A percentile compares a stretch with the other conserved stretches of the same genome.
Evolutionary conservation across 805 yeast species (phyloP).

Genomic region (Metschnikowia chrysomelidarum): DNA sequence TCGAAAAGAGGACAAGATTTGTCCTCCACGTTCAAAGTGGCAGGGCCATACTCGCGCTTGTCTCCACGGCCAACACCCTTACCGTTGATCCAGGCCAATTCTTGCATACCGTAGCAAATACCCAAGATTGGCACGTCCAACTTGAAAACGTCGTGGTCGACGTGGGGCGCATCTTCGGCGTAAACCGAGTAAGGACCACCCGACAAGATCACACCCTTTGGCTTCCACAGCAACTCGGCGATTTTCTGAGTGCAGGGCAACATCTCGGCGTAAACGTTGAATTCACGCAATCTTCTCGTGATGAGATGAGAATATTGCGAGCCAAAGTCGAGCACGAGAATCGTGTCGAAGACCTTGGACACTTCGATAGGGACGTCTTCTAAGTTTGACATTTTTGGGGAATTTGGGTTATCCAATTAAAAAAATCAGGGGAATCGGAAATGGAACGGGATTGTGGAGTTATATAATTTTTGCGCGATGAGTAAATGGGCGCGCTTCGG

Average conservation of each 20-base stretch:
- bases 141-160: constrained; percentile 89
- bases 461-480: constrained; percentile 3
- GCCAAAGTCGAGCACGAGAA: constrained; percentile 95
- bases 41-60: constrained; percentile 98
- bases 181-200: constrained; percentile 99
- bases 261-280: constrained; percentile 98
- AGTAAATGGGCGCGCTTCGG: neutral
- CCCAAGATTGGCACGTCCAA: constrained; percentile 93
- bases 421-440: neutral
- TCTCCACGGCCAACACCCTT: constrained; percentile 93
- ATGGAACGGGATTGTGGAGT: neutral
- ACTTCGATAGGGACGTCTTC: constrained; percentile 57
- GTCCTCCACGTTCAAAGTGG: constrained; percentile 77
- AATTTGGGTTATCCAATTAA: constrained; percentile 3
- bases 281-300: constrained; percentile 96
- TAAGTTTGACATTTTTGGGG: constrained; percentile 12
- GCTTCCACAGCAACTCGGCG: constrained; percentile 86
- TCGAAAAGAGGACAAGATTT: constrained; percentile 67
- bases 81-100: constrained; percentile 96
- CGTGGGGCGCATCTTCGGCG: constrained; percentile 95
- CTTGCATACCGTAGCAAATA: constrained; percentile 99
- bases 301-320: constrained; percentile 97
- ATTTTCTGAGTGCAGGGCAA: constrained; percentile 98
- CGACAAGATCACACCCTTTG: constrained; percentile 92
- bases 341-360: constrained; percentile 90